Evolutionary conservation across 345 rosid species (phyloP).

Genomic region (Iberis pinnata): DNA sequence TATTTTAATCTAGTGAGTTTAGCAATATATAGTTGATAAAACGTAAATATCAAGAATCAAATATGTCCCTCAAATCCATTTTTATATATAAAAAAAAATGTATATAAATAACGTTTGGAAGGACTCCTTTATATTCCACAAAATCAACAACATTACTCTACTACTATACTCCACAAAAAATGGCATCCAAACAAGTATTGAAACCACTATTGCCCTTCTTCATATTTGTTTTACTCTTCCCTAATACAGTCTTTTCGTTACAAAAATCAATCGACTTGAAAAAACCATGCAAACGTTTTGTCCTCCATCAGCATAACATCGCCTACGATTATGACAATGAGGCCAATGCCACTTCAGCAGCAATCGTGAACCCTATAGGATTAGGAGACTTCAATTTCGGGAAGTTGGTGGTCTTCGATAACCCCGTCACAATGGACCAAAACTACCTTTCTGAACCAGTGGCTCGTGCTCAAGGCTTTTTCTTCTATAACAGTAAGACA

Average conservation of each 20-base stretch:
- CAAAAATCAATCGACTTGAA: not conserved
- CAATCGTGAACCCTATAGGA: conserved; percentile 1
- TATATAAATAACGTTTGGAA: not conserved
- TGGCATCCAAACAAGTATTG: not conserved
- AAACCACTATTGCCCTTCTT: not conserved
- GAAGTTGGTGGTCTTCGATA: too few relatives aligned
- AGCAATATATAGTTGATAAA: too few relatives aligned
- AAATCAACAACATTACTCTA: not conserved
- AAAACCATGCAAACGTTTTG: conserved; percentile 11
- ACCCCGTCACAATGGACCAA: too few relatives aligned
- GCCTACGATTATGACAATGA: not conserved
- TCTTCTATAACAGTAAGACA: too few relatives aligned
- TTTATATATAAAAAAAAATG: not conserved
- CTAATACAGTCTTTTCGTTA: not conserved
- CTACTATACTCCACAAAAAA: not conserved
- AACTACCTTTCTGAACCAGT: too few relatives aligned
- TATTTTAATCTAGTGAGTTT: too few relatives aligned
- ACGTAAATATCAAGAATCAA: too few relatives aligned
- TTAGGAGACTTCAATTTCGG: too few relatives aligned
- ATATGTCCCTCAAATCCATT: not conserved
- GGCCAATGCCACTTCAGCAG: conserved; percentile 3
- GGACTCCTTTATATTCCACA: not conserved
- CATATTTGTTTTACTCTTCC: not conserved
- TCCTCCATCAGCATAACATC: not conserved
- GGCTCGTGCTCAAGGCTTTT: too few relatives aligned